Evolutionary conservation across 441 rosid genomes (phyloP).

Genomic region (Geranium incanum): DNA sequence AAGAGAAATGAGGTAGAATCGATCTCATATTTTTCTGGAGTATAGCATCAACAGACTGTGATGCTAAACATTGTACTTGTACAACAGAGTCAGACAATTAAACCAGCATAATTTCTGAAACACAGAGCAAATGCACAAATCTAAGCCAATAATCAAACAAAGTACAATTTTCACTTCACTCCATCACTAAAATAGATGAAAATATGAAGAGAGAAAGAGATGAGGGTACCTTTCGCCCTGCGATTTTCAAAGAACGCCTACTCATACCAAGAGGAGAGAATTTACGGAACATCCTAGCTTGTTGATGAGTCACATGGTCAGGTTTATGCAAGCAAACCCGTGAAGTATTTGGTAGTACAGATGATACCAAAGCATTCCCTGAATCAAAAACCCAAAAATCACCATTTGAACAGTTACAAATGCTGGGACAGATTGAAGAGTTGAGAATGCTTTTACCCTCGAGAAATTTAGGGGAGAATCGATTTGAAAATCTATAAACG

Average conservation of each 20-base stretch:
- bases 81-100: not conserved
- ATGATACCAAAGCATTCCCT: constrained; percentile 29
- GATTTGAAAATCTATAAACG: constrained; percentile 41
- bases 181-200: not conserved
- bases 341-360: constrained; percentile 28
- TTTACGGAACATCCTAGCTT: constrained; percentile 48
- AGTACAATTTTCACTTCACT: not conserved
- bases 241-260: constrained; percentile 78
- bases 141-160: not conserved
- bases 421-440: constrained; percentile 4
- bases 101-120: not conserved
- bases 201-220: not conserved
- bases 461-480: constrained; percentile 30
- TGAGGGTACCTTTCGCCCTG: constrained; percentile 68
- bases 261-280: constrained; percentile 74
- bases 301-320: constrained; percentile 18
- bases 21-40: not conserved
- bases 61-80: not conserved
- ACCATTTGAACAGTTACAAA: not conserved
- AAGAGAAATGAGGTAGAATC: not conserved
- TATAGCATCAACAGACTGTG: not conserved
- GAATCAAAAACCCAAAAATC: constrained; percentile 8
- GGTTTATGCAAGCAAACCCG: constrained; percentile 24
- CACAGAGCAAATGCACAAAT: not conserved
- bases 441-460: constrained; percentile 11